Evolutionary conservation across 495 filamentous ascomycete genomes (phyloP).

Genomic region (Schizothecium vesticola): DNA sequence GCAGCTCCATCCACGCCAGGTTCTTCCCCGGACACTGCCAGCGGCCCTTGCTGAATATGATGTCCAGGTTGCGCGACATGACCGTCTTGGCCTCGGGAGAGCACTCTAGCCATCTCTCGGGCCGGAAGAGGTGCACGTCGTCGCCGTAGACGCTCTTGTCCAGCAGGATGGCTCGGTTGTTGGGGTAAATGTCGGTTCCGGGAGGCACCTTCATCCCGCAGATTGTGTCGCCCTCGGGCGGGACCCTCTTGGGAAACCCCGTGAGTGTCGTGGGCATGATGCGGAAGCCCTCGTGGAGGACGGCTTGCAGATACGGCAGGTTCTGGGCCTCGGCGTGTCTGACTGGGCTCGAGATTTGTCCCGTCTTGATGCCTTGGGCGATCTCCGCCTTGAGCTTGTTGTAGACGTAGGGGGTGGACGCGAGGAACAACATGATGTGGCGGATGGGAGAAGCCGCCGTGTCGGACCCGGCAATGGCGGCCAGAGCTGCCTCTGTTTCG

Average conservation of each 20-base stretch:
- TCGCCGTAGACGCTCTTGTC: constrained; percentile 40
- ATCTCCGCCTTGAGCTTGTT: constrained; percentile 54
- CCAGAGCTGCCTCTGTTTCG: not conserved
- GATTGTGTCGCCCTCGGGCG: constrained; percentile 36
- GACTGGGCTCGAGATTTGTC: constrained; percentile 51
- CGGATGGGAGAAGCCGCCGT: constrained; percentile 55
- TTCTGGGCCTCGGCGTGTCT: constrained; percentile 50
- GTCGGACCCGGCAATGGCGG: constrained; percentile 54
- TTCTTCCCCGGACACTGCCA: constrained; percentile 13
- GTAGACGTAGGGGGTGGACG: constrained; percentile 41
- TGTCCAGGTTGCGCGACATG: not conserved
- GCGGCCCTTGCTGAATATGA: constrained; percentile 5
- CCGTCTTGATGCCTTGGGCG: constrained; percentile 27
- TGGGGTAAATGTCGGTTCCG: constrained; percentile 23
- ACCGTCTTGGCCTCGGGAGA: not conserved
- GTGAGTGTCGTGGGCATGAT: constrained; percentile 18
- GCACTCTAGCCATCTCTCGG: constrained; percentile 46
- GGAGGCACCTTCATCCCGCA: constrained; percentile 31
- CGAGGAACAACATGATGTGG: constrained; percentile 47
- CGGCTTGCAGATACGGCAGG: constrained; percentile 31
- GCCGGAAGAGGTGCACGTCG: constrained; percentile 42
- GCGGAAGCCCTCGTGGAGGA: constrained; percentile 27
- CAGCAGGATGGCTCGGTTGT: constrained; percentile 30
- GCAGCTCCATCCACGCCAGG: constrained; percentile 12
- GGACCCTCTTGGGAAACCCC: constrained; percentile 21